Conservation (phyloP, 2,329 filamentous ascomycete genomes). For the Anthostomella pinea region DNA sequence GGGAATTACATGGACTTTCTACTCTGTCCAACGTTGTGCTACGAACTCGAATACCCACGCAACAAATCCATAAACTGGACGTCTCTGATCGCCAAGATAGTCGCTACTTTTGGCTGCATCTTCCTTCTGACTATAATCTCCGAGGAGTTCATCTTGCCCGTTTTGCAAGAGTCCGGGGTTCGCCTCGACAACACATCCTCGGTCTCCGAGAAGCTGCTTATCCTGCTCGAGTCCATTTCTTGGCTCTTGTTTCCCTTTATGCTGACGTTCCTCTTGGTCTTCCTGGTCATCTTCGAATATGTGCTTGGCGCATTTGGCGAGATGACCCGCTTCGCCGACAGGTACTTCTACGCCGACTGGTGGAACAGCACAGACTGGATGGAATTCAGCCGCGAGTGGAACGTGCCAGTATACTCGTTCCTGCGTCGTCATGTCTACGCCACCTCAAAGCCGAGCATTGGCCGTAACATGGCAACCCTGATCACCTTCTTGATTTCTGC, state of each 20-base stretch:
- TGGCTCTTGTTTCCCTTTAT: conserved; percentile 96
- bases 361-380: conserved; percentile 86
- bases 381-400: conserved; percentile 95
- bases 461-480: conserved; percentile 72
- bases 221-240: conserved; percentile 86
- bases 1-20: conserved; percentile 83
- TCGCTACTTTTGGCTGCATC: conserved; percentile 93
- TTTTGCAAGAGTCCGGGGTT: conserved; percentile 67
- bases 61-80: conserved; percentile 72
- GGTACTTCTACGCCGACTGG: conserved; percentile 84
- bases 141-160: conserved; percentile 93
- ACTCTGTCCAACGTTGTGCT: conserved; percentile 92
- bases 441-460: conserved; percentile 73
- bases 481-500: conserved; percentile 92
- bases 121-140: conserved; percentile 88
- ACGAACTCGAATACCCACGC: conserved; percentile 94
- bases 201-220: conserved; percentile 66
- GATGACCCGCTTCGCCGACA: conserved; percentile 87
- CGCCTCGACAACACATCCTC: conserved; percentile 47
- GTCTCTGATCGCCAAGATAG: conserved; percentile 77
- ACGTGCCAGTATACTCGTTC: conserved; percentile 95
- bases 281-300: conserved; percentile 98
- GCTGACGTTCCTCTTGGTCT: conserved; percentile 91
- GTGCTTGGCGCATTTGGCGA: conserved; percentile 92
- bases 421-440: conserved; percentile 92